Evolutionary conservation across 2,329 filamentous ascomycete species (phyloP).

Genomic region (Hymenoscyphus infarciens): DNA sequence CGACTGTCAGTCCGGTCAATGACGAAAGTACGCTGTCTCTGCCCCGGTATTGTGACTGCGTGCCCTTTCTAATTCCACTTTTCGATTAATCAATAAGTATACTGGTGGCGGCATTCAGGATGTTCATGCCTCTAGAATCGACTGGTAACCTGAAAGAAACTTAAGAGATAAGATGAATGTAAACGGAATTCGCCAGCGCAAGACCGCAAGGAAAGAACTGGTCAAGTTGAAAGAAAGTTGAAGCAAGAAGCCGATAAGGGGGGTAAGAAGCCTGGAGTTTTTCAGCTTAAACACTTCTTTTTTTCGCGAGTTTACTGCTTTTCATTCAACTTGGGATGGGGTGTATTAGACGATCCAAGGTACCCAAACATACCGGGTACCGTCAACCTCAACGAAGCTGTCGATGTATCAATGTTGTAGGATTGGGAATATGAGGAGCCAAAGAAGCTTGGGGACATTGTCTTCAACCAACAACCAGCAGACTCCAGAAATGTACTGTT

Average conservation of each 20-base stretch:
- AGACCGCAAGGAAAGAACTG: constrained; percentile 17
- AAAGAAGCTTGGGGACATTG: constrained; percentile 44
- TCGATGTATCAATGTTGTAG: constrained; percentile 22
- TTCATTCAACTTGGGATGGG: constrained; percentile 26
- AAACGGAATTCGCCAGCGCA: constrained; percentile 28
- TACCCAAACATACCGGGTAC: constrained; percentile 32
- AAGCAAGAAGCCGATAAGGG: constrained; percentile 10
- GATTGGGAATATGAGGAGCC: constrained; percentile 31
- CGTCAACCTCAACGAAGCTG: constrained; percentile 25
- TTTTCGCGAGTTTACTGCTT: constrained; percentile 8
- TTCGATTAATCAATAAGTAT: constrained; percentile 11
- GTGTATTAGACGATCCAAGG: constrained; percentile 30
- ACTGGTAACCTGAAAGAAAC: constrained; percentile 4
- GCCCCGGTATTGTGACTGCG: not conserved
- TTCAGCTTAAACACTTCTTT: constrained; percentile 12
- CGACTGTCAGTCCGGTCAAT: constrained; percentile 10
- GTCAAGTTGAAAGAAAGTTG: constrained; percentile 4
- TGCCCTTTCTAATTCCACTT: constrained; percentile 8
- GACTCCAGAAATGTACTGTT: constrained; percentile 33
- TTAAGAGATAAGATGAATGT: not conserved
- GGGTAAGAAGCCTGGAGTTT: constrained; percentile 5
- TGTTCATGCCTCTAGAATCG: constrained; percentile 17
- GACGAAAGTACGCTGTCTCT: not conserved
- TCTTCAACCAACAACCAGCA: constrained; percentile 46
- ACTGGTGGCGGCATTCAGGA: constrained; percentile 4